Base-by-base conservation (phyloP, 768 basidiomycete genomes). In the Boletus subcaerulescens region DNA sequence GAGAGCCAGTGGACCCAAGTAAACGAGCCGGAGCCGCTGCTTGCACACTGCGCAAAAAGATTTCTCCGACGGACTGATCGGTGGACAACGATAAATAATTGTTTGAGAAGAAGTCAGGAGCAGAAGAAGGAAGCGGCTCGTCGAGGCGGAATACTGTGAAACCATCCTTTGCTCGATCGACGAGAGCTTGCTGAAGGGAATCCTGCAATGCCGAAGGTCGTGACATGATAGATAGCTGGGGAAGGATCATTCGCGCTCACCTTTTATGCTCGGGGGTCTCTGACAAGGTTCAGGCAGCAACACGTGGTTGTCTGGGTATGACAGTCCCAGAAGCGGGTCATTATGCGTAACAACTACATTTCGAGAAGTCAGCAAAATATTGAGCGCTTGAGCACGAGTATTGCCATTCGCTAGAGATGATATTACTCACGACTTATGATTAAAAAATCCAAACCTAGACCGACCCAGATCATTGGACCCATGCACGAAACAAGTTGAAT, bases 1-100 rank as follows among this genome's bases (percentile, higher is more conserved):
- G 75, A 2, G 81, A 80, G 6, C 81, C 81, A 4, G 76, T 73
- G 12, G 82, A 74, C 11, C 83, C 80, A 48, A 80, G 61, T 29
- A 80, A 60, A 44, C 56, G 56, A 32, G 3, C 12, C 1, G 32
- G 56, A 36, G 54, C 60, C 12, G 48, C 55, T 4, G 55, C 50
- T 17, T 74, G 65, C 10, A 60, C 52, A 8, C 60, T 48, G n/a
- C 76, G 57, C 64, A 79, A 73, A 14, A 63, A 58, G 15, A 52
- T 24, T 5, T 75, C 73, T 8, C 56, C 47, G 2, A 80, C 67
- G 2, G 55, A 48, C 0, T 56, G 41, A 42, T 74, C 74, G 3
- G 65, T 62, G 6, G 77, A 69, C 3, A 83, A 61, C 1, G 80
- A 79, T 12, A 83, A 71, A 57, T 81, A 82, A 59, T 83, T 79